phyloP scores from a whole-genome alignment of 2,329 filamentous ascomycete genomes.

The Beauveria rudraprayagi region DNA sequence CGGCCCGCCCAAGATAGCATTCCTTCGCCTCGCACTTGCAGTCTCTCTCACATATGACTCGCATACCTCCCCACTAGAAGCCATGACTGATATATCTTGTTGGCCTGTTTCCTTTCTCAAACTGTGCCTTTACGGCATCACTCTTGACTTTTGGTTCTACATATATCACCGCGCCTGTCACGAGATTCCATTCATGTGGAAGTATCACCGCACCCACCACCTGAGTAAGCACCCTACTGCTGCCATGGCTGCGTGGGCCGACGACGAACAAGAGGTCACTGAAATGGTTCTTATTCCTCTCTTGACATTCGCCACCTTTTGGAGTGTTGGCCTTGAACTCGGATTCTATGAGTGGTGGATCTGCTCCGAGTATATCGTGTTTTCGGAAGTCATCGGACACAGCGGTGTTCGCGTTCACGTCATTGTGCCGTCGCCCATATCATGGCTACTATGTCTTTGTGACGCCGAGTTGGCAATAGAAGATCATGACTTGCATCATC shows the following conservation, averaged over 20 bases:
- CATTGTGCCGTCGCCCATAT: constrained; percentile 25
- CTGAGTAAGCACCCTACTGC: constrained; percentile 56
- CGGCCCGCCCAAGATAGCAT: constrained; percentile 11
- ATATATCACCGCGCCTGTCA: constrained; percentile 60
- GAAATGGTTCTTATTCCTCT: constrained; percentile 33
- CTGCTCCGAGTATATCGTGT: constrained; percentile 35
- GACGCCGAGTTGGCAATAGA: constrained; percentile 31
- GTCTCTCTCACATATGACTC: constrained; percentile 17
- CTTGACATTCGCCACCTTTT: constrained; percentile 29
- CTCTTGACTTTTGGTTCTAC: constrained; percentile 26
- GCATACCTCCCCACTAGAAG: constrained; percentile 21
- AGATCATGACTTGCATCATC: constrained; percentile 33
- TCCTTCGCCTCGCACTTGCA: not conserved
- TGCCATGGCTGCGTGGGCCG: constrained; percentile 43
- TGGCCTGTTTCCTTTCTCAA: constrained; percentile 19
- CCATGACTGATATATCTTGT: constrained; percentile 12
- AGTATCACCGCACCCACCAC: constrained; percentile 60
- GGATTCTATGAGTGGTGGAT: constrained; percentile 40
- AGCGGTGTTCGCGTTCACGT: constrained; percentile 29
- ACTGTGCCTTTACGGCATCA: constrained; percentile 71
- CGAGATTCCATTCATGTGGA: constrained; percentile 61
- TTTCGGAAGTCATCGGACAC: constrained; percentile 30
- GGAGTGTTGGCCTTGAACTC: constrained; percentile 28
- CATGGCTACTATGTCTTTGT: constrained; percentile 25
- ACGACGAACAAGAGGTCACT: constrained; percentile 28